Conservation (phyloP, 2,329 filamentous ascomycete genomes). For the Meredithiella fracta region DNA sequence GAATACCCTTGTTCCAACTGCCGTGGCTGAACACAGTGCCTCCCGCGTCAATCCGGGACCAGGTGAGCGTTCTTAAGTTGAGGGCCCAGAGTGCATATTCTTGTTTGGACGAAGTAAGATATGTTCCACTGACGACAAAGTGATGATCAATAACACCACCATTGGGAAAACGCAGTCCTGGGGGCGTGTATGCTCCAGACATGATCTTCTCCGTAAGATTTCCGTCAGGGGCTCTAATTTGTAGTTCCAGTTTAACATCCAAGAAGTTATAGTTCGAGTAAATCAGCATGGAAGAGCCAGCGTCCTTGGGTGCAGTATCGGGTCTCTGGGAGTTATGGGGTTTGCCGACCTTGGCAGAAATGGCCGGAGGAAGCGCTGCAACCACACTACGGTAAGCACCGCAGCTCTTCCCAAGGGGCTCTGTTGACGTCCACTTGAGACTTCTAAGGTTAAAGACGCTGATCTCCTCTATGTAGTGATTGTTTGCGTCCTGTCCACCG, state of each 20-base stretch:
- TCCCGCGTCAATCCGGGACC: conserved; percentile 90
- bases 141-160: conserved; percentile 90
- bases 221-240: conserved; percentile 73
- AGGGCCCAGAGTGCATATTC: conserved; percentile 96
- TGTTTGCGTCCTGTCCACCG: conserved; percentile 89
- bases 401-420: conserved; percentile 74
- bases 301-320: conserved; percentile 27
- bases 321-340: conserved; percentile 25
- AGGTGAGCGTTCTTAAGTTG: conserved; percentile 72
- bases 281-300: conserved; percentile 68
- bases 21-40: conserved; percentile 90
- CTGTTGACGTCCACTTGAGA: conserved; percentile 87
- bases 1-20: conserved; percentile 88
- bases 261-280: conserved; percentile 99
- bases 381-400: conserved; percentile 94
- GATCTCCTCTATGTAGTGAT: conserved; percentile 97
- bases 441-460: conserved; percentile 94
- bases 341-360: conserved; percentile 50
- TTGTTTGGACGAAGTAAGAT: conserved; percentile 92
- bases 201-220: conserved; percentile 74
- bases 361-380: conserved; percentile 55
- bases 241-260: conserved; percentile 88
- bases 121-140: conserved; percentile 94
- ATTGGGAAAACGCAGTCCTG: conserved; percentile 86
- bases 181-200: conserved; percentile 72